Percentiles rank a stretch among this genome's conserved stretches.
These are phyloP conservation scores for Incumbomyces delicatus DNA, from an alignment of 2,329 filamentous ascomycete species.

Conservation along the genomic window DNA sequence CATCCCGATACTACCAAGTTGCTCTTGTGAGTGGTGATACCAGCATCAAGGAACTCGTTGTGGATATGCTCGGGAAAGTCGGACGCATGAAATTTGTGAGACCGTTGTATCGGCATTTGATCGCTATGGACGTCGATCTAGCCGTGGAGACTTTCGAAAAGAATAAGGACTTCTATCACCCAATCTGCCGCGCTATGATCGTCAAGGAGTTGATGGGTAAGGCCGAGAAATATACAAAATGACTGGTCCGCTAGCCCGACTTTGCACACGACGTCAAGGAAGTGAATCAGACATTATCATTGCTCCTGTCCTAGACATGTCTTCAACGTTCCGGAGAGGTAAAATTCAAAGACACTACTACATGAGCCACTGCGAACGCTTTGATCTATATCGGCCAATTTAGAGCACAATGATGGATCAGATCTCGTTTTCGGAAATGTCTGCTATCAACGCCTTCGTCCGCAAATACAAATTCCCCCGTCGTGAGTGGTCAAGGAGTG, in stretches of 20 bases:
- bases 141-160: constrained; percentile 76
- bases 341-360: too few relatives aligned
- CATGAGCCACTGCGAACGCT: too few relatives aligned
- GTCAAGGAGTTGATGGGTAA: constrained; percentile 65
- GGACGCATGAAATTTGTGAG: constrained; percentile 97
- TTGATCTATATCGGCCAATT: too few relatives aligned
- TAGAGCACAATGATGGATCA: too few relatives aligned
- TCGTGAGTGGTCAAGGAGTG: too few relatives aligned
- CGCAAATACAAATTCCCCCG: too few relatives aligned
- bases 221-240: background rate
- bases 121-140: constrained; percentile 61
- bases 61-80: constrained; percentile 66
- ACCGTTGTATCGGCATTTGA: constrained; percentile 64
- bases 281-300: too few relatives aligned
- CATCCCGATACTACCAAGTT: constrained; percentile 68
- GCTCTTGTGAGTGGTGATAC: constrained; percentile 65
- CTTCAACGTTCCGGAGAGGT: too few relatives aligned
- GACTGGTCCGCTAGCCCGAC: background rate
- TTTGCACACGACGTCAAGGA: too few relatives aligned
- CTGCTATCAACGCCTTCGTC: too few relatives aligned
- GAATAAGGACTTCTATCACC: constrained; percentile 89
- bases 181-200: constrained; percentile 77
- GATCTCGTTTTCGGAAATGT: too few relatives aligned
- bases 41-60: constrained; percentile 59
- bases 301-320: too few relatives aligned